Evolutionary conservation across 352 stramenopile species (phyloP), one percentile per base, ranked within the genome.

Genomic region (Pythium angustatum): DNA sequence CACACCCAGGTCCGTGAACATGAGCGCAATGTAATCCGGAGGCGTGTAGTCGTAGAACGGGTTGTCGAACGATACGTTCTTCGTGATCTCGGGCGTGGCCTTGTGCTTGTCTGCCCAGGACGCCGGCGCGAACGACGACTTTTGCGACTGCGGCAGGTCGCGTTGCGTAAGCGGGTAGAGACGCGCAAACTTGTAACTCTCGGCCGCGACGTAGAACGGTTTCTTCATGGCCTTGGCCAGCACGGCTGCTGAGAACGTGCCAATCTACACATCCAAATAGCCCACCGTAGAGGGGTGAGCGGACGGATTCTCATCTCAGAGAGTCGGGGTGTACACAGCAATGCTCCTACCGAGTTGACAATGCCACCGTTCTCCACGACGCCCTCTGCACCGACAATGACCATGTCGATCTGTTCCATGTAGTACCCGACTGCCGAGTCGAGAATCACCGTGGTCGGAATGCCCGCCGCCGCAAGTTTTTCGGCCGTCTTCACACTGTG

Each of bases 131-230:
- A 83, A 74, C 17, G 74, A 69, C 65, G 71, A 69, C 70, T 85
- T 88, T 27, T 87, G 74, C 60, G 81, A 89, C 61, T 94, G 81
- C 24, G 92, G 88, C 30, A 99, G 79, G 77, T 99, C 97, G 44
- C 85, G 77, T 78, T 99, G 97, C 57, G 93, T 98, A 50, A 99
- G 73, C n/a, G 97, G 97, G 76, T 98, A 99, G 58, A 99, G 73
- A 30, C 97, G 92, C 26, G 96, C 96, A 78, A 99, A 99, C 70
- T 99, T 99, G 80, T 98, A 99, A 68, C 89, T 98, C 77, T 99
- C 96, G 5, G 96, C 96, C 0, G 96, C 97, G 17, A 99, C 97
- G 84, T 99, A 99, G 72, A 99, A 98, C 15, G 97, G 96, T 58
- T 98, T 98, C 44, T 97, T 96, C 71, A 98, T 81, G 28, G 96